Percentiles rank a stretch among this genome's conserved stretches.
These are phyloP conservation scores for Davidsoniella australis DNA, from an alignment of 2,329 filamentous ascomycete genomes.

Conservation along the genomic window DNA sequence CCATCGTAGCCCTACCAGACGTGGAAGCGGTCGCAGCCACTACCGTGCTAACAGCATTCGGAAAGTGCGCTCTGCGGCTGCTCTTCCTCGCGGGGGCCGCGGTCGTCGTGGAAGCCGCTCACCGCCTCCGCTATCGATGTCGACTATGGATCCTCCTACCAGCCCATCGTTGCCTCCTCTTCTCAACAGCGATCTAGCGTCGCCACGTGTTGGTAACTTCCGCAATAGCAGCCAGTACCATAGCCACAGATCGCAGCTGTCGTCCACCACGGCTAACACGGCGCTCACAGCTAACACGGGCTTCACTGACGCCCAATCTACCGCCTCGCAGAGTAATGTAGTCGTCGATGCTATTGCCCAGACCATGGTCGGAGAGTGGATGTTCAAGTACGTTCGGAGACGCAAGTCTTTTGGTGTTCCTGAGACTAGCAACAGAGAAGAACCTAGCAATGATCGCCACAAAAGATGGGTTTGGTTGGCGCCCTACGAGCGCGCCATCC, in stretches of 20 bases:
- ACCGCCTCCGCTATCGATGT: conserved; percentile 48
- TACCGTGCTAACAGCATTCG: conserved; percentile 49
- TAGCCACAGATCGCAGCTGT: conserved; percentile 38
- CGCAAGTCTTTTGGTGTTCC: conserved; percentile 79
- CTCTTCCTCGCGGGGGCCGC: conserved; percentile 41
- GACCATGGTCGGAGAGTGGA: conserved; percentile 96
- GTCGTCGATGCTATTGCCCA: conserved; percentile 96
- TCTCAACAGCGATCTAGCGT: conserved; percentile 47
- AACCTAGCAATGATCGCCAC: conserved; percentile 63
- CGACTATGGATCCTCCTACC: conserved; percentile 44
- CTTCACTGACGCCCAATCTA: conserved; percentile 25
- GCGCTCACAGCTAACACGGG: conserved; percentile 23
- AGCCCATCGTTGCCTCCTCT: conserved; percentile 58
- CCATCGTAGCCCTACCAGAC: conserved; percentile 56
- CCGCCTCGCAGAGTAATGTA: conserved; percentile 52
- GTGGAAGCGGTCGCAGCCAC: conserved; percentile 28
- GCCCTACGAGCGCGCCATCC: conserved; percentile 85
- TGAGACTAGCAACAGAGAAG: conserved; percentile 49
- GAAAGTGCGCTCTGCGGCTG: conserved; percentile 70
- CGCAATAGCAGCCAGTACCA: conserved; percentile 25
- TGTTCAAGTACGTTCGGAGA: conserved; percentile 78
- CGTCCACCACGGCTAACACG: conserved; percentile 41
- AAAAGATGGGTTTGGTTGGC: conserved; percentile 98
- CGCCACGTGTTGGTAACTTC: conserved; percentile 24
- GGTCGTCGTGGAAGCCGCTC: conserved; percentile 37